These are phyloP conservation scores for Cochliopodium minus DNA, from an alignment of 208 protist genomes.

Conservation along the genomic window DNA sequence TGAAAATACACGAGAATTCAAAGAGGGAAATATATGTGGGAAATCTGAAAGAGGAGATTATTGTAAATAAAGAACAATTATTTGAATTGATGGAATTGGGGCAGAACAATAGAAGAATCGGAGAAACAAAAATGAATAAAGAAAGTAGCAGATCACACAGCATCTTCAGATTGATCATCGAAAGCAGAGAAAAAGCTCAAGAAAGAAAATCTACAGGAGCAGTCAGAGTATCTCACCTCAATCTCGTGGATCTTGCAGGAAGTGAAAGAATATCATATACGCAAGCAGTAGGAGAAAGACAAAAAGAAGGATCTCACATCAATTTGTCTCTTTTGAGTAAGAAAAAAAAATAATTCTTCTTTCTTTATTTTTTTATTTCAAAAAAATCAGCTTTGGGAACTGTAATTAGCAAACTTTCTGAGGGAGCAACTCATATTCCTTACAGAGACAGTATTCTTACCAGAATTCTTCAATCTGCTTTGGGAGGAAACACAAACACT, in stretches of 20 bases:
- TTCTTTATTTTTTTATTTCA: too few species aligned
- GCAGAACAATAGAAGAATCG: conserved; percentile 39
- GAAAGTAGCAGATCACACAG: conserved; percentile 77
- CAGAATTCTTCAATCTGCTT: conserved; percentile 65
- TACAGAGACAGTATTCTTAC: conserved; percentile 74
- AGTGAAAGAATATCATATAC: conserved; percentile 76
- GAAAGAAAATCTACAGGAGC: conserved; percentile 15
- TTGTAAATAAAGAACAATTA: conserved; percentile 40
- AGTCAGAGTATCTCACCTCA: conserved; percentile 40
- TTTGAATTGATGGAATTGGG: conserved; percentile 32
- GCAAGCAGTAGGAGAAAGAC: conserved; percentile 59
- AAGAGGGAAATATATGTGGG: background rate
- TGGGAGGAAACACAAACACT: conserved; percentile 67
- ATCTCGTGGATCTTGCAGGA: conserved; percentile 88
- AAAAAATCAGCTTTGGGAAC: conserved; percentile 40
- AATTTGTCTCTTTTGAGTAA: conserved; percentile 77
- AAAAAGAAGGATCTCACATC: conserved; percentile 82
- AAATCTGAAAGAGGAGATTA: conserved; percentile 21
- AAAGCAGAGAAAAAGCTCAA: conserved; percentile 31
- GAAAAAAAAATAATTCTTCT: too few species aligned
- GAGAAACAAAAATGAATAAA: conserved; percentile 79
- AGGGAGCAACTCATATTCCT: conserved; percentile 17
- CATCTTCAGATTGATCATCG: conserved; percentile 77
- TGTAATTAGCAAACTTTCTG: conserved; percentile 44
- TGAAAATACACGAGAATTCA: conserved; percentile 3